These are phyloP conservation scores for Umbelopsis isabellina DNA, from an alignment of 192 early-diverging fungal species.

Conservation along the genomic window DNA sequence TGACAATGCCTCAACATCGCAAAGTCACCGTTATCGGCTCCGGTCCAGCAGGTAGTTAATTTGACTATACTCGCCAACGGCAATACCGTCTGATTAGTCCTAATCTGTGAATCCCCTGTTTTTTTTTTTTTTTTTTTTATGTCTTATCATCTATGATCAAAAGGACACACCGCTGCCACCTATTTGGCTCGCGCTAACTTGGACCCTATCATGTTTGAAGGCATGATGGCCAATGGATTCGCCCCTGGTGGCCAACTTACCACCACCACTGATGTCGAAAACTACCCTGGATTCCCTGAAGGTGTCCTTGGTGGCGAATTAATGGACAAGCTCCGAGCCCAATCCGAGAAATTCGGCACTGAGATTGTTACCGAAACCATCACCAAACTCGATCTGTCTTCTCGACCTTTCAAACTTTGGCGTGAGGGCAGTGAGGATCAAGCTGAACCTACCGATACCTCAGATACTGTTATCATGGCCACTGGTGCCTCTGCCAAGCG, in stretches of 20 bases:
- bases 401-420: constrained; percentile 87
- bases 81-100: background rate
- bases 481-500: constrained; percentile 99
- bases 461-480: constrained; percentile 88
- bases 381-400: constrained; percentile 77
- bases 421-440: constrained; percentile 76
- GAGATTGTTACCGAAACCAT: constrained; percentile 91
- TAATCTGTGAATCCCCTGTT: too few species aligned
- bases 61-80: background rate
- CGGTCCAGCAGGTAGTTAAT: constrained; percentile 80
- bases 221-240: constrained; percentile 90
- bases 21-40: constrained; percentile 83
- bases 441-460: constrained; percentile 72
- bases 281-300: constrained; percentile 95
- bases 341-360: constrained; percentile 88
- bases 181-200: constrained; percentile 95
- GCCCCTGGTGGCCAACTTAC: constrained; percentile 76
- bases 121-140: too few species aligned
- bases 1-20: constrained; percentile 46
- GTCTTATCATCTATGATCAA: background rate
- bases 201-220: constrained; percentile 93
- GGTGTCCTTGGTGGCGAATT: constrained; percentile 87
- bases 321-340: constrained; percentile 84
- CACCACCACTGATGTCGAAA: constrained; percentile 96
- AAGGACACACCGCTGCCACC: constrained; percentile 92